Evolutionary conservation across 1,139 yeast genomes (phyloP).

Genomic region (Pichia sp.): DNA sequence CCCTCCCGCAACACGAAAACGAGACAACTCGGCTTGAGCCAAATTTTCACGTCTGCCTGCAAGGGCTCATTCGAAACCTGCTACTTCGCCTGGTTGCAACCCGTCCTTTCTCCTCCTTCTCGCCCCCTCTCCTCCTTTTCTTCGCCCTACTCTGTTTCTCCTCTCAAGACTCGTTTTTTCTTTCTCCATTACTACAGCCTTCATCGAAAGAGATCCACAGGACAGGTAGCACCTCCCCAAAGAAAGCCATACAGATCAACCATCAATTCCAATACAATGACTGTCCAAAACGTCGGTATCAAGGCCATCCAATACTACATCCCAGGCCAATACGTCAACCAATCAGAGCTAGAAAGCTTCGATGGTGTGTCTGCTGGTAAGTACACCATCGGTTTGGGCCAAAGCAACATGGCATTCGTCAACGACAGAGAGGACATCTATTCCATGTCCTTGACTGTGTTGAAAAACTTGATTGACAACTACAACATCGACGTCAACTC

Average conservation of each 20-base stretch:
- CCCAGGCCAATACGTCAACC: slow-evolving; percentile 82
- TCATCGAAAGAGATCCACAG: too few relatives aligned
- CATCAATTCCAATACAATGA: slow-evolving; percentile 9
- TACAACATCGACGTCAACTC: slow-evolving; percentile 74
- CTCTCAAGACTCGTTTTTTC: neutral
- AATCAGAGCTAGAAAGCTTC: slow-evolving; percentile 76
- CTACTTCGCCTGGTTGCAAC: too few relatives aligned
- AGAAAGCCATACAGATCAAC: neutral
- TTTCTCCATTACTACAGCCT: neutral
- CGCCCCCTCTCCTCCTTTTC: neutral
- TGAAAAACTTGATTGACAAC: slow-evolving; percentile 70
- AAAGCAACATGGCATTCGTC: slow-evolving; percentile 96
- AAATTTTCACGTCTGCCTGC: neutral
- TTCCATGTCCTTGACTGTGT: slow-evolving; percentile 83
- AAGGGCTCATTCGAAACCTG: neutral
- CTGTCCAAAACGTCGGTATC: slow-evolving; percentile 81
- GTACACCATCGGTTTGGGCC: slow-evolving; percentile 97
- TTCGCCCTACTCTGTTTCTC: neutral
- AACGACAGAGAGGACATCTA: slow-evolving; percentile 97
- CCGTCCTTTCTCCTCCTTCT: neutral
- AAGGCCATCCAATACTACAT: slow-evolving; percentile 91
- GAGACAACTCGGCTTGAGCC: neutral
- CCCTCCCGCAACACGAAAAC: neutral
- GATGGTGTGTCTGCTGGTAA: slow-evolving; percentile 92
- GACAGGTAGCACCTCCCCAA: too few relatives aligned